These are phyloP conservation scores for Colletotrichum kahawae DNA, from an alignment of 2,329 filamentous ascomycete species.

Conservation along the genomic window DNA sequence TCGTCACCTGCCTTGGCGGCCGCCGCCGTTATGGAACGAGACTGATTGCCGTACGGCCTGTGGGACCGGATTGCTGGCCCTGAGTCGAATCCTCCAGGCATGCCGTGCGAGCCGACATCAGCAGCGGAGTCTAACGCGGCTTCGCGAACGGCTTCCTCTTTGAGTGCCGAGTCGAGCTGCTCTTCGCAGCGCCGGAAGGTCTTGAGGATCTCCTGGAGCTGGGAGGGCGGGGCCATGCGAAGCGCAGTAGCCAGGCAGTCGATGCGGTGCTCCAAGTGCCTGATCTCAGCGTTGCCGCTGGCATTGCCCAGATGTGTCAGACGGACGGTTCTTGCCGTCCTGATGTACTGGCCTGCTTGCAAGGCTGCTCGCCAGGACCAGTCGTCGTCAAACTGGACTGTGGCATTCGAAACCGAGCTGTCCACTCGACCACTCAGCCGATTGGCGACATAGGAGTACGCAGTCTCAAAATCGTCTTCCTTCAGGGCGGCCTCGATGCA, in stretches of 20 bases:
- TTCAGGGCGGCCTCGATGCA: constrained; percentile 77
- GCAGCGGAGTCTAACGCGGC: constrained; percentile 70
- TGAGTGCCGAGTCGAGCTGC: constrained; percentile 71
- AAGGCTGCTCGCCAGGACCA: constrained; percentile 82
- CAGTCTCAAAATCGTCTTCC: constrained; percentile 84
- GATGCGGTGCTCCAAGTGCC: constrained; percentile 80
- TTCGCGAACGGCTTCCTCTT: constrained; percentile 71
- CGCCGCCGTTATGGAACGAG: constrained; percentile 29
- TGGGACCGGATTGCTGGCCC: constrained; percentile 36
- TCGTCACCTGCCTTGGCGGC: constrained; percentile 56
- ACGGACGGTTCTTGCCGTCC: constrained; percentile 55
- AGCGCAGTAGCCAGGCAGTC: constrained; percentile 80
- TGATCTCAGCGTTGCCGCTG: constrained; percentile 65
- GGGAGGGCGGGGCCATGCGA: constrained; percentile 71
- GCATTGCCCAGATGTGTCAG: constrained; percentile 66
- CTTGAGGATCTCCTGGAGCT: constrained; percentile 76
- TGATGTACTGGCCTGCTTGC: constrained; percentile 76
- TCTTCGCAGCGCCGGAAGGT: constrained; percentile 80
- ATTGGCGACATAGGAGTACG: constrained; percentile 82
- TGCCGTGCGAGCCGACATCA: constrained; percentile 58
- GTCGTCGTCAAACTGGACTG: constrained; percentile 51
- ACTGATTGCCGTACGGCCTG: constrained; percentile 25
- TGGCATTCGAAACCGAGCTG: constrained; percentile 28
- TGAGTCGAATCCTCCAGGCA: constrained; percentile 60
- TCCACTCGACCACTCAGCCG: constrained; percentile 54